A percentile compares a stretch with the other conserved stretches of the same genome.
These are phyloP conservation scores for Plantago major DNA, from an alignment of 257 asterid genomes.

Conservation along the genomic window DNA sequence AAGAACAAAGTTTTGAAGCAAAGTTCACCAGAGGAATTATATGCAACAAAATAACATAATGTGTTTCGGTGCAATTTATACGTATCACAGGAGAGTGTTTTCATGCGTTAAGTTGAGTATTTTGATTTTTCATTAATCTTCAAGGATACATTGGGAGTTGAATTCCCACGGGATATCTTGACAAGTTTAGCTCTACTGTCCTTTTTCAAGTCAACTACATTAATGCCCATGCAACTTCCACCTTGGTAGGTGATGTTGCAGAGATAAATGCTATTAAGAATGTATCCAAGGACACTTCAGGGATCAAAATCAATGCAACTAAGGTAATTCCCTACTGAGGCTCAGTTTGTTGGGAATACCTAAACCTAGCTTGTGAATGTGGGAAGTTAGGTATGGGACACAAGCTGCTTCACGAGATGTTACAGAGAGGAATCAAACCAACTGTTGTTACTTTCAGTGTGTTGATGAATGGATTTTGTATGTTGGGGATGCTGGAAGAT, in stretches of 20 bases:
- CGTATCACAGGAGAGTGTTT: not conserved
- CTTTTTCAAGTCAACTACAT: conserved; percentile 82
- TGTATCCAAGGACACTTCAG: conserved; percentile 78
- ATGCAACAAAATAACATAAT: too few species aligned
- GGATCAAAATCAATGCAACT: conserved; percentile 82
- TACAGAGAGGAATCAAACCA: conserved; percentile 63
- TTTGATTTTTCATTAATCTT: not conserved
- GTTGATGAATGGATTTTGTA: conserved; percentile 80
- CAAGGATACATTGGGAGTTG: conserved; percentile 7
- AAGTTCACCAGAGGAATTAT: too few species aligned
- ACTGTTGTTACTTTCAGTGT: conserved; percentile 89
- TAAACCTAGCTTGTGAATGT: conserved; percentile 7
- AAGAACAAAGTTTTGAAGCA: too few species aligned
- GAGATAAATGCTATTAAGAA: conserved; percentile 89
- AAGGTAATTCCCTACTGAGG: conserved; percentile 40
- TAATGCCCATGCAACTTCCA: conserved; percentile 94
- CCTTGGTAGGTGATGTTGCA: conserved; percentile 85
- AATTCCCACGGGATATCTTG: conserved; percentile 1
- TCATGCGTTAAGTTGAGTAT: not conserved
- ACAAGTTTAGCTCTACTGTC: conserved; percentile 1
- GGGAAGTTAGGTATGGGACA: conserved; percentile 72
- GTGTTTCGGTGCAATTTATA: not conserved
- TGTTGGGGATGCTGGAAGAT: conserved; percentile 71
- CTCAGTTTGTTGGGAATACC: not conserved
- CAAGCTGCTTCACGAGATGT: conserved; percentile 72